phyloP scores from a whole-genome alignment of 1,284 basidiomycete species.

The Pseudozyma pruni region DNA sequence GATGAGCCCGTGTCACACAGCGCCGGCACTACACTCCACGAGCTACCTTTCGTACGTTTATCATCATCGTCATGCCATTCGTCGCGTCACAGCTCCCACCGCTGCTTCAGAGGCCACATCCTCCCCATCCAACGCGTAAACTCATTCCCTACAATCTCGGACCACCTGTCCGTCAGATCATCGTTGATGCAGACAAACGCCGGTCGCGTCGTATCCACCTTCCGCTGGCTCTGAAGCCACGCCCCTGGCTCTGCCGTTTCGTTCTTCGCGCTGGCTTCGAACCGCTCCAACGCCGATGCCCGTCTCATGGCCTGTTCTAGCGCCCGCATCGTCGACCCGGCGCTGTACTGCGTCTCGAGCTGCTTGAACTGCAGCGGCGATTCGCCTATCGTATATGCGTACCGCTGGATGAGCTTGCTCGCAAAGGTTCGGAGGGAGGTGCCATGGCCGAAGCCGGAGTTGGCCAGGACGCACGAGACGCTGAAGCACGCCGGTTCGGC shows the following conservation, averaged over 20 bases:
- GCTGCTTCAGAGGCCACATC: conserved; percentile 27
- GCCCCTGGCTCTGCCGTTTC: not conserved
- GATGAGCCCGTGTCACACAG: too few species aligned
- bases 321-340: not conserved
- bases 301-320: conserved; percentile 4
- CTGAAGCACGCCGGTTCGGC: conserved; percentile 32
- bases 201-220: conserved; percentile 8
- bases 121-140: conserved; percentile 22
- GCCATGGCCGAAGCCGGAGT: conserved; percentile 20
- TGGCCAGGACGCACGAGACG: conserved; percentile 20
- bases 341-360: conserved; percentile 29
- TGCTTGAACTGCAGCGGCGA: conserved; percentile 32
- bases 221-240: conserved; percentile 19
- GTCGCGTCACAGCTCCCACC: conserved; percentile 26
- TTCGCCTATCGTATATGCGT: conserved; percentile 45
- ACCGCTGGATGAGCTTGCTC: conserved; percentile 35
- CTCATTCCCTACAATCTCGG: conserved; percentile 9
- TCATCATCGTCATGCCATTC: too few species aligned
- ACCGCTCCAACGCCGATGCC: conserved; percentile 8
- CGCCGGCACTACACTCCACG: too few species aligned
- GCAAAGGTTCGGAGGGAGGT: conserved; percentile 25
- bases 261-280: conserved; percentile 3
- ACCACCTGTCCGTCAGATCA: conserved; percentile 34
- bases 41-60: too few species aligned
- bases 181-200: conserved; percentile 47